A percentile compares a stretch with the other conserved stretches of the same genome.
phyloP scores from a whole-genome alignment of 148 eudicot genomes.

The Euryodendron excelsum region DNA sequence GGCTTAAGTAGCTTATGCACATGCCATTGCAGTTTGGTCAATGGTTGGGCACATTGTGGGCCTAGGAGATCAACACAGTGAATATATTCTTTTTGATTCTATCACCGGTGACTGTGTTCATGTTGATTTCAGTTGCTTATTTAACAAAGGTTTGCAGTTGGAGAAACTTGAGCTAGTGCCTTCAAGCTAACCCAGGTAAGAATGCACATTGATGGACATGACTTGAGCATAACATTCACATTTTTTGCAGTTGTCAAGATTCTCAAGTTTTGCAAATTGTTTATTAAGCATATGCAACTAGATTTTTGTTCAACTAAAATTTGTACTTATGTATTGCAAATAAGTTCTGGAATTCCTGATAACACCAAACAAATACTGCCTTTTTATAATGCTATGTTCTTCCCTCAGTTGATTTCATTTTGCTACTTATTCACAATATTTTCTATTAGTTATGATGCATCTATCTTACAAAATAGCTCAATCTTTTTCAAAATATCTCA shows the following conservation, averaged over 20 bases:
- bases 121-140: constrained; percentile 99
- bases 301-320: background rate
- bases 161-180: constrained; percentile 98
- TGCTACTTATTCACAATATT: constrained; percentile 4
- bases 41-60: constrained; percentile 99
- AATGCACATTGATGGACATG: constrained; percentile 2
- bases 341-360: background rate
- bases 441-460: too few relatives aligned
- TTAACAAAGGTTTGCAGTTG: constrained; percentile 96
- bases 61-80: constrained; percentile 98
- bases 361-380: background rate
- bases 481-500: too few relatives aligned
- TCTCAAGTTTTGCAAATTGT: background rate
- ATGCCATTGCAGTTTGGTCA: constrained; percentile 97
- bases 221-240: background rate
- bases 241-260: background rate
- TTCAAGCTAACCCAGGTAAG: constrained; percentile 93
- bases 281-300: background rate
- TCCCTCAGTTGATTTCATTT: background rate
- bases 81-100: constrained; percentile 96
- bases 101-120: constrained; percentile 98
- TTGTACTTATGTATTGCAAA: background rate
- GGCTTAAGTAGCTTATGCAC: constrained; percentile 96
- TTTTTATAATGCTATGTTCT: background rate
- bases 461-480: too few relatives aligned